These are phyloP conservation scores for Hydnomerulius pinastri DNA, from an alignment of 768 basidiomycete species.

Conservation along the genomic window DNA sequence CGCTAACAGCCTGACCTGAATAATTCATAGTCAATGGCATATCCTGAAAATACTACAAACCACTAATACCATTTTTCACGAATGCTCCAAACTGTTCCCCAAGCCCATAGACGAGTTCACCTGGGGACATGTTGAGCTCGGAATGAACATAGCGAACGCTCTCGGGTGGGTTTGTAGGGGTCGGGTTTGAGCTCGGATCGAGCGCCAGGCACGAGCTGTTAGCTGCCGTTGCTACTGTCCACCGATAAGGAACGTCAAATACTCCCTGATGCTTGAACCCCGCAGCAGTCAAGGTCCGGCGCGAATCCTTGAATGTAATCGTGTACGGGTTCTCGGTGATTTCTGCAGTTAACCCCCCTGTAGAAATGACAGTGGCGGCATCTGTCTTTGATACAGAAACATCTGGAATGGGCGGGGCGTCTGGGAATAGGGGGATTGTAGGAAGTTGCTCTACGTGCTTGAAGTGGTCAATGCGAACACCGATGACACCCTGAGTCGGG, in stretches of 20 bases:
- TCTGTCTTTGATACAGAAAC: constrained; percentile 32
- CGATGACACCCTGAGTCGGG: constrained; percentile 56
- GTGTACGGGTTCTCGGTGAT: constrained; percentile 63
- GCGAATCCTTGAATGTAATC: constrained; percentile 56
- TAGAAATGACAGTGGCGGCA: constrained; percentile 37
- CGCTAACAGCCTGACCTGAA: constrained; percentile 59
- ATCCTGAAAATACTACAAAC: constrained; percentile 20
- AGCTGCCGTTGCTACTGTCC: constrained; percentile 51
- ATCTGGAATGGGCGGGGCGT: constrained; percentile 50
- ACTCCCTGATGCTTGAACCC: constrained; percentile 58
- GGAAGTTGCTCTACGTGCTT: constrained; percentile 44
- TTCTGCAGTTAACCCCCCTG: constrained; percentile 51
- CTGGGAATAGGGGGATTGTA: constrained; percentile 62
- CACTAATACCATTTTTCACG: constrained; percentile 68
- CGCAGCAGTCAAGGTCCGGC: constrained; percentile 30
- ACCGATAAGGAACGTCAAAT: constrained; percentile 56
- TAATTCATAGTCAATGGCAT: constrained; percentile 1
- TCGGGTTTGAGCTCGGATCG: constrained; percentile 60
- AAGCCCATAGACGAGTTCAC: constrained; percentile 72
- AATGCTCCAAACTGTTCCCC: constrained; percentile 78
- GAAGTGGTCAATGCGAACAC: constrained; percentile 59
- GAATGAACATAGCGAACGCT: constrained; percentile 50
- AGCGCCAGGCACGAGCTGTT: constrained; percentile 58
- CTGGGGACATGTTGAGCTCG: constrained; percentile 66
- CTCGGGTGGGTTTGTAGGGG: constrained; percentile 42